Conservation (phyloP, 768 basidiomycete genomes). For the Tylopilus vinaceipallidus region DNA sequence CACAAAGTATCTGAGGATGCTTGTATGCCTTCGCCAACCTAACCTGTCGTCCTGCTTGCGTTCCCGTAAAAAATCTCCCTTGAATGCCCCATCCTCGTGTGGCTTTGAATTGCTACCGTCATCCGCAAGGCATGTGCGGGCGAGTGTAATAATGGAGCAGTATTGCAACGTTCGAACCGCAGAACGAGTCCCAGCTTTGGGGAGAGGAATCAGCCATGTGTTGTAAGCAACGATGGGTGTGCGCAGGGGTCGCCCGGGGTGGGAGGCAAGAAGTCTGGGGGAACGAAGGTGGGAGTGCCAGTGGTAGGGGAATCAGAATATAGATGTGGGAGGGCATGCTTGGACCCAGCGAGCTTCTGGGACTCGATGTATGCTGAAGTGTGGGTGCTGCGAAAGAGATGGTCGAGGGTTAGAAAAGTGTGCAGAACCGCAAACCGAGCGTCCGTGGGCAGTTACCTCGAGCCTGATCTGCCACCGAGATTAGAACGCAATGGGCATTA, state of each 20-base stretch:
- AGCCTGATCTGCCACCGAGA: too few relatives aligned
- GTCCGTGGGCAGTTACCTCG: too few relatives aligned
- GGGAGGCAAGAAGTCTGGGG: conserved; percentile 36
- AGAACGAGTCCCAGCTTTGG: conserved; percentile 46
- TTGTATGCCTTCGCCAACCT: conserved; percentile 74
- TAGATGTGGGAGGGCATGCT: conserved; percentile 23
- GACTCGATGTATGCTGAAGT: conserved; percentile 34
- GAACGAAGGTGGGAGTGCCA: neutral
- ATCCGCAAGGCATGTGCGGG: conserved; percentile 45
- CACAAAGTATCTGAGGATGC: conserved; percentile 42
- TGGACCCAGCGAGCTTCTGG: conserved; percentile 23
- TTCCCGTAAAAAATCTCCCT: conserved; percentile 58
- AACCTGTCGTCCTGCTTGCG: conserved; percentile 59
- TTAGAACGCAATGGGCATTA: too few relatives aligned
- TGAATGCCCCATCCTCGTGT: neutral
- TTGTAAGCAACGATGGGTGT: conserved; percentile 33
- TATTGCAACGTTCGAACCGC: conserved; percentile 52
- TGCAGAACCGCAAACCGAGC: too few relatives aligned
- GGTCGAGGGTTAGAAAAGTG: too few relatives aligned
- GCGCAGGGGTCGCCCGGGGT: conserved; percentile 39
- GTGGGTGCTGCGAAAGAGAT: conserved; percentile 29
- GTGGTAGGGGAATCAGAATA: neutral
- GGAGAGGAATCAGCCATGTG: conserved; percentile 54
- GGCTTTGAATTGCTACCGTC: conserved; percentile 40
- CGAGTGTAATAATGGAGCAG: conserved; percentile 55